Evolutionary conservation across 2,329 filamentous ascomycete species (phyloP).

Genomic region (Aspergillus japonicus): DNA sequence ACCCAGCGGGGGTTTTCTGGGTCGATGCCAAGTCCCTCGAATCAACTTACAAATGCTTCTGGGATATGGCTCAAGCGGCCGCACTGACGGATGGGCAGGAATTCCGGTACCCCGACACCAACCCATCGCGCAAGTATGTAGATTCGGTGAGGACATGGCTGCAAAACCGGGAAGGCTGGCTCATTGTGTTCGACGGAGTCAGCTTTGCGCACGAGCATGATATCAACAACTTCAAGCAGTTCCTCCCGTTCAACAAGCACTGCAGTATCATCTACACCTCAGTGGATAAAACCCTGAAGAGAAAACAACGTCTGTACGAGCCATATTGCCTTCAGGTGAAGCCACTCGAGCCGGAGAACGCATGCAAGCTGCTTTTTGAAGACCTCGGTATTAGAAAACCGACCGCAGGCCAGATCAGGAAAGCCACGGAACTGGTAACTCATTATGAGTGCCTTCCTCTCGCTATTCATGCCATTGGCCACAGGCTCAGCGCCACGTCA

Average conservation of each 20-base stretch:
- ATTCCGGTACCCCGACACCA: conserved; percentile 36
- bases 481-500: conserved; percentile 59
- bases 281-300: conserved; percentile 56
- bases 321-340: conserved; percentile 58
- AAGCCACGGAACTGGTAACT: conserved; percentile 62
- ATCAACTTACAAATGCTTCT: conserved; percentile 62
- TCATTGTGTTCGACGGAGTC: conserved; percentile 67
- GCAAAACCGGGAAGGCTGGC: conserved; percentile 61
- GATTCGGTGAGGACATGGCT: conserved; percentile 62
- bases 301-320: conserved; percentile 61
- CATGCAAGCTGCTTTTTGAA: conserved; percentile 59
- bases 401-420: conserved; percentile 54
- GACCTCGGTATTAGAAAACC: conserved; percentile 62
- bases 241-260: conserved; percentile 63
- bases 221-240: conserved; percentile 52
- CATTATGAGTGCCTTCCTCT: conserved; percentile 65
- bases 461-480: conserved; percentile 66
- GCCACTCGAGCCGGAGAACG: conserved; percentile 56
- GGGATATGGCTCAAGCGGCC: conserved; percentile 63
- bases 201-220: conserved; percentile 58
- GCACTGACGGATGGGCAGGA: conserved; percentile 48
- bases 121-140: conserved; percentile 52
- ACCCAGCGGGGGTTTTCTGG: conserved; percentile 69
- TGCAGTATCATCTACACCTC: conserved; percentile 69
- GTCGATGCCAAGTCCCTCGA: conserved; percentile 61